Evolutionary conservation across 225 moss, liverwort and hornwort genomes (phyloP).

Genomic region (Bryoerythrophyllum caledonicum): DNA sequence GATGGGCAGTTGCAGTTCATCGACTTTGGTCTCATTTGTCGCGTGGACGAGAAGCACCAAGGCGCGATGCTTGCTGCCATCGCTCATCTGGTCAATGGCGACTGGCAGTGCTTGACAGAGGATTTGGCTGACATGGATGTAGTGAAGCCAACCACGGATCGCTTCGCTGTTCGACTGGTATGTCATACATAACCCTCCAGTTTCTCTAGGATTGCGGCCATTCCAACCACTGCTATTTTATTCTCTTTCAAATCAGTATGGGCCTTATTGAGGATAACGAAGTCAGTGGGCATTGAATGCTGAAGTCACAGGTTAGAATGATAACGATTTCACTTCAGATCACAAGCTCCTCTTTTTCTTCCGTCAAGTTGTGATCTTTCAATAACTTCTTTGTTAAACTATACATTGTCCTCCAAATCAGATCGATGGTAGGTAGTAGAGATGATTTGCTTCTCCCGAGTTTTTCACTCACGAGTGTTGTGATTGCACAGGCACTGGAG

Average conservation of each 20-base stretch:
- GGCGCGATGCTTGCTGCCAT: conserved; percentile 92
- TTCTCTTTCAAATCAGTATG: neutral
- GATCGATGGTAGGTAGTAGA: too few species aligned
- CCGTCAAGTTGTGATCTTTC: too few species aligned
- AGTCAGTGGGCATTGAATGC: neutral
- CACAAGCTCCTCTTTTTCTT: neutral
- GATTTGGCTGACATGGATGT: conserved; percentile 95
- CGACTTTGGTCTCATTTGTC: conserved; percentile 86
- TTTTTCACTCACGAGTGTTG: neutral
- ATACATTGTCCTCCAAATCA: too few species aligned
- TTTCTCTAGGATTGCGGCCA: neutral
- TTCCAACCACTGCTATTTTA: neutral
- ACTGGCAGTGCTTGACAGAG: conserved; percentile 87
- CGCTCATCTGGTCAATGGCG: conserved; percentile 97
- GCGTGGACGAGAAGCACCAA: conserved; percentile 71
- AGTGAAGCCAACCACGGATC: conserved; percentile 86
- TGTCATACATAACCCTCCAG: conserved; percentile 9
- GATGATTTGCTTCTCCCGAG: too few species aligned
- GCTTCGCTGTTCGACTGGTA: conserved; percentile 95
- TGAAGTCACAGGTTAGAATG: neutral
- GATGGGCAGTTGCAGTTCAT: conserved; percentile 81
- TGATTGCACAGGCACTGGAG: conserved; percentile 69
- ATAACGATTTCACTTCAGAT: too few species aligned
- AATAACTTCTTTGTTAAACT: too few species aligned
- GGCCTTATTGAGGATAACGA: neutral